These are phyloP conservation scores for Pleomassaria siparia DNA, from an alignment of 2,329 filamentous ascomycete genomes.

Conservation along the genomic window DNA sequence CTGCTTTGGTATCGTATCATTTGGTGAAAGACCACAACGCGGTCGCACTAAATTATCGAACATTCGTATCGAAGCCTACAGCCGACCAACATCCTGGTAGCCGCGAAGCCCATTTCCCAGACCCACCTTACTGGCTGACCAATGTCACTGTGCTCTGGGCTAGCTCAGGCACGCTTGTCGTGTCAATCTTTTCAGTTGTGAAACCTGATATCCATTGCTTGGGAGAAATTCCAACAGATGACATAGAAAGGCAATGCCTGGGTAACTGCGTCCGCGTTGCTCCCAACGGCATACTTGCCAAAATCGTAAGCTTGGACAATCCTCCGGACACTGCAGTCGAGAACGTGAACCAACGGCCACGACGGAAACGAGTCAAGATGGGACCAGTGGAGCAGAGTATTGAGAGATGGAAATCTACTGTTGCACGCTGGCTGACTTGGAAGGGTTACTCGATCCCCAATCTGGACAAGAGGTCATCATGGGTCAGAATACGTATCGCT, in stretches of 20 bases:
- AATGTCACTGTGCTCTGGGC: slow-evolving; percentile 37
- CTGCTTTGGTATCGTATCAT: slow-evolving; percentile 37
- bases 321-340: slow-evolving; percentile 22
- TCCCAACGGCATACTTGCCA: slow-evolving; percentile 36
- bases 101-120: slow-evolving; percentile 5
- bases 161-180: slow-evolving; percentile 36
- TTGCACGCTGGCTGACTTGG: slow-evolving; percentile 37
- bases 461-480: slow-evolving; percentile 27
- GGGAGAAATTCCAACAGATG: slow-evolving; percentile 11
- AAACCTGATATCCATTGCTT: slow-evolving; percentile 28
- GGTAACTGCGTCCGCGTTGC: slow-evolving; percentile 38
- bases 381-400: slow-evolving; percentile 31
- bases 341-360: slow-evolving; percentile 18
- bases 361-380: slow-evolving; percentile 28
- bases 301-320: slow-evolving; percentile 34
- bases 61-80: slow-evolving; percentile 32
- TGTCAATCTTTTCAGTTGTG: slow-evolving; percentile 30
- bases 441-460: slow-evolving; percentile 35
- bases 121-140: slow-evolving; percentile 26
- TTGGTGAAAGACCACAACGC: slow-evolving; percentile 35
- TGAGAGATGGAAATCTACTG: slow-evolving; percentile 36
- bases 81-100: slow-evolving; percentile 10
- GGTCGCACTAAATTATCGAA: slow-evolving; percentile 41
- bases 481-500: slow-evolving; percentile 35
- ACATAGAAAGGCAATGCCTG: slow-evolving; percentile 20